Conservation (phyloP, 164 flowering plant genomes). For the Vitis amurensis region DNA sequence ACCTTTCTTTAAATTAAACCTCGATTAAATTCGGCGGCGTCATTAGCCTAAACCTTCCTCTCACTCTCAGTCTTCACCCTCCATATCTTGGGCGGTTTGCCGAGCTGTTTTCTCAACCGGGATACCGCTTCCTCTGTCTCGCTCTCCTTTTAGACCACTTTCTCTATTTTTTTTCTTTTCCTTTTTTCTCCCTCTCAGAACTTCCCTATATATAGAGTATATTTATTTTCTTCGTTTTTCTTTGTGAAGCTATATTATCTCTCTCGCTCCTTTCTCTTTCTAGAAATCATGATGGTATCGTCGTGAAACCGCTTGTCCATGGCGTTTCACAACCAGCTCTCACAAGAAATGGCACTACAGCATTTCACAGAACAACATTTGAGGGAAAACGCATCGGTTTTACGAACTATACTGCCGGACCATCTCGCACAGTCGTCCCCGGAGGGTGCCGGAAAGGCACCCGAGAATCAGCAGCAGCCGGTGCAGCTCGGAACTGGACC, state of each 20-base stretch:
- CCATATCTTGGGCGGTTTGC: not conserved
- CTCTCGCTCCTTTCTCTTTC: not conserved
- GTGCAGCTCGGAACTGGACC: conserved; percentile 25
- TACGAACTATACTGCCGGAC: conserved; percentile 15
- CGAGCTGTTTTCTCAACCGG: not conserved
- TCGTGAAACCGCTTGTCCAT: conserved; percentile 11
- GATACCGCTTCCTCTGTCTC: not conserved
- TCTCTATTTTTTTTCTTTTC: not conserved
- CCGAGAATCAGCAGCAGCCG: conserved; percentile 15
- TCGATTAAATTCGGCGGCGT: conserved; percentile 3
- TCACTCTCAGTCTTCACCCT: not conserved
- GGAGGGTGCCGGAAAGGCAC: conserved; percentile 16
- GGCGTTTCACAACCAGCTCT: conserved; percentile 46
- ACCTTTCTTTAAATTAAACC: not conserved
- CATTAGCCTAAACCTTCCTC: not conserved
- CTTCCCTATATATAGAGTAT: no score
- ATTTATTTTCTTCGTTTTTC: no score
- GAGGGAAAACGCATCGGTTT: conserved; percentile 12
- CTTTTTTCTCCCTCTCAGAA: not conserved
- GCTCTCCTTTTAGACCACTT: not conserved
- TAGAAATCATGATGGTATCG: not conserved
- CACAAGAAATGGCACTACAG: conserved; percentile 39
- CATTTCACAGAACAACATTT: conserved; percentile 40
- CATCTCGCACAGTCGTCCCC: conserved; percentile 15
- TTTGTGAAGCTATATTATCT: no score